Evolutionary conservation across 2,329 filamentous ascomycete genomes (phyloP), one percentile per base, ranked within the genome.

Genomic region (Oidium heveae): DNA sequence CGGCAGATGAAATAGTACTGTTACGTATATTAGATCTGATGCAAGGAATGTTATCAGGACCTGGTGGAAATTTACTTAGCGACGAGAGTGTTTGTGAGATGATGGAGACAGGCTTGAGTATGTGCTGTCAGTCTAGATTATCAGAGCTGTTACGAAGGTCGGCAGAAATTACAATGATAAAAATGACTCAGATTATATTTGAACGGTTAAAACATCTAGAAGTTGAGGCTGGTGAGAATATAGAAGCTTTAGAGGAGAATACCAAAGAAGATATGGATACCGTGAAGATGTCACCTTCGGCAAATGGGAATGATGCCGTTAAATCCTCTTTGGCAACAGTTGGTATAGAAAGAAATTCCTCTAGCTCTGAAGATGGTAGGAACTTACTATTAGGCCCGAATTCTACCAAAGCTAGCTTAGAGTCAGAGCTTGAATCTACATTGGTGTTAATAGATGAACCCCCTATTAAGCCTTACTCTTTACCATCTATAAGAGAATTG

Each of bases 141-240:
- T 95, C 88, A 10, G 88, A 95, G 62, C 80, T 96, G 4, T 71
- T 98, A 55, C 79, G 89, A 59, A 77, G 88, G 59, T 94, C 88
- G 20, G 91, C 91, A 1, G 91, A 98, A 68, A 91, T 94, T 64
- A 83, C 87, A 55, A 95, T 98, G 88, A 86, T 96, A 49, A 86
- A 86, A 60, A 98, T 98, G 91, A 96, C 91, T 65, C 91, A 98
- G 68, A 87, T 94, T 60, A 94, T 98, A 62, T 98, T 98, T 65
- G 84, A 88, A 67, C 81, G 93, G 57, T 70, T 98, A 54, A 94
- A 94, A 66, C 80, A 88, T 59, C 71, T 96, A 8, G 86, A 93
- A 62, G 74, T 84, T 50, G 82, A 88, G 64, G 76, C 80, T 22
- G 79, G 79, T 13, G 76, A 82, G 39, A 78, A 84, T 58, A 68